Base-by-base conservation (phyloP, 163 green algal species). In the Scenedesmus sp. region DNA sequence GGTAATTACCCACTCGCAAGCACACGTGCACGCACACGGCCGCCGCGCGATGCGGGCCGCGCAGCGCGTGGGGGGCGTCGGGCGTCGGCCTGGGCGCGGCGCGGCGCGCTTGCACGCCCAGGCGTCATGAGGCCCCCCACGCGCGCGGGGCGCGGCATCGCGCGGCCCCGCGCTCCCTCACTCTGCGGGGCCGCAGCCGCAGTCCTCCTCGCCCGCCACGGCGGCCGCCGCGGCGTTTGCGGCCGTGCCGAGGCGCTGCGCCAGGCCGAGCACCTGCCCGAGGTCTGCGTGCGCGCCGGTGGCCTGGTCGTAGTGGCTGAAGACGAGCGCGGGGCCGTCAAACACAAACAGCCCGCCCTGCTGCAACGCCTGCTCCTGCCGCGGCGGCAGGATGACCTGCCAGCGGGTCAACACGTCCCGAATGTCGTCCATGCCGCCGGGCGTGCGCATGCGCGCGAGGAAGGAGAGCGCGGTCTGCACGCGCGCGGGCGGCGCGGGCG, bases 331-430 rank as follows among this genome's bases (percentile, higher is more conserved):
- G n/a, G 84, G 50, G 22, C 89, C 89, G 5, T 92, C 64, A 54
- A 94, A 95, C 24, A 91, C 70, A 51, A 93, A 86, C 50, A 86
- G 74, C 31, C 91, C 91, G 22, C 91, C 91, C 78, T 95, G 89
- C 80, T 91, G 85, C 33, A 85, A 77, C 2, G 72, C 80, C 78
- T 91, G 88, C 44, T 73, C 64, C 72, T 87, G 36, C 65, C 47
- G 20, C 28, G 89, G 85, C 4, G 89, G 89, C 11, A 87, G 71
- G 87, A 87, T 93, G 5, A 88, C 81, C 66, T 91, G 91, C 89
- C 89, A 96, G 17, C 83, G 70, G 2, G 28, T 34, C 60, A 97
- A 56, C 2, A 95, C 71, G 4, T 89, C 75, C 60, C 71, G 51
- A 34, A 97, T 71, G 42, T 93, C 89, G 17, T 78, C 79, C 29